A percentile compares a stretch with the other conserved stretches of the same genome.
Conservation (phyloP, 2,329 filamentous ascomycete genomes). For the Nemania abortiva region DNA sequence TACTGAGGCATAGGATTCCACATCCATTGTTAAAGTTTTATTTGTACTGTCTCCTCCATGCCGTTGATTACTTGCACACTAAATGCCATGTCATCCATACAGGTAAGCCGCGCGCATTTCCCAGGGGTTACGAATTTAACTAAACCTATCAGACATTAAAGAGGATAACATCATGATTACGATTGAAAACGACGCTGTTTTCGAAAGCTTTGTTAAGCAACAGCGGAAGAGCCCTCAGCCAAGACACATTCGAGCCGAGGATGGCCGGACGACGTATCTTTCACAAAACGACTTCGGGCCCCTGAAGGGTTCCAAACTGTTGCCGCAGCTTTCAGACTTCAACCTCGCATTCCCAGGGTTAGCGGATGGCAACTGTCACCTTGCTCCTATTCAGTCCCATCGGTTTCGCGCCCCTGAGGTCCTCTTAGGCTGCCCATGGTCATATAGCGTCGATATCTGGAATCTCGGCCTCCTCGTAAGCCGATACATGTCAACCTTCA, state of each 20-base stretch:
- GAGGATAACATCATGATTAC: conserved; percentile 3
- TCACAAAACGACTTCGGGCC: conserved; percentile 1
- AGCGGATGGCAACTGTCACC: not conserved
- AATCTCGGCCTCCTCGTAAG: conserved; percentile 4
- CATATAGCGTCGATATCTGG: conserved; percentile 5
- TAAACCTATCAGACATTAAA: not conserved
- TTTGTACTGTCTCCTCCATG: not conserved
- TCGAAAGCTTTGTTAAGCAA: not conserved
- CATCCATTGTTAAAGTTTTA: not conserved
- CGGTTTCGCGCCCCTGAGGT: not conserved
- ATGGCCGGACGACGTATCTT: not conserved
- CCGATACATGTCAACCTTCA: not conserved
- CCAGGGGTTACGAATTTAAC: not conserved
- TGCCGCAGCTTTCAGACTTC: not conserved
- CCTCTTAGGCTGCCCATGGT: conserved; percentile 9
- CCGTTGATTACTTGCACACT: not conserved
- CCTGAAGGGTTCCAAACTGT: not conserved
- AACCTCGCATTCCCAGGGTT: not conserved
- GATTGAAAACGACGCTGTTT: not conserved
- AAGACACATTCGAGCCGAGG: not conserved
- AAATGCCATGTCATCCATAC: conserved; percentile 2
- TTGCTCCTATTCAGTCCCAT: not conserved
- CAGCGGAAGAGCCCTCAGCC: not conserved
- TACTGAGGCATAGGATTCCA: not conserved
- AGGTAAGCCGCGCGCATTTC: not conserved